Base-by-base conservation (phyloP, 495 filamentous ascomycete species). In the Penicillium malachiteum region DNA sequence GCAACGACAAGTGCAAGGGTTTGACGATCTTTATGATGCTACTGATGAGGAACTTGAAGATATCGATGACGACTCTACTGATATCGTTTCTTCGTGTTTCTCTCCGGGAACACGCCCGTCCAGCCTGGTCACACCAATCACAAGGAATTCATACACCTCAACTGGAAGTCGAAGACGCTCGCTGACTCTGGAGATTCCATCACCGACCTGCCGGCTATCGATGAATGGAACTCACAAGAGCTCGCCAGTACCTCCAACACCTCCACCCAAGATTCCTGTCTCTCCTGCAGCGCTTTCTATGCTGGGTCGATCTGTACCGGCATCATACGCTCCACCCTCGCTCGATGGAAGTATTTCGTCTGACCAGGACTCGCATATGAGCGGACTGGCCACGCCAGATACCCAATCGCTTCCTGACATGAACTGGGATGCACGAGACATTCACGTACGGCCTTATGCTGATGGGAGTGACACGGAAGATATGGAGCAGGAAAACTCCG, bases 321-420 rank as follows among this genome's bases (percentile, higher is more conserved):
- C 83, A 14, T 76, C 82, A n/a, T 90, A 88, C 61, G 86, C 90
- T 0, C 84, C 91, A 7, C 92, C 92, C 7, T 96, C 92, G 9
- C 81, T 97, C 3, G 90, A 96, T 78, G 92, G 91, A 8, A 95
- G 90, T 71, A 57, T 92, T 39, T 87, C 85, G 14, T 95, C 91
- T 7, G 91, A 96, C 59, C 90, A 95, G 62, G 79, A 92, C 70
- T 89, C 89, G 7, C 76, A 78, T 48, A 77, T 90, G 52, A 93
- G 87, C 62, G 88, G 87, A 17, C 89, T 92, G 5, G 82, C 86
- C 5, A 97, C 92, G 7, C 92, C 92, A 16, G 80, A 91, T 45
- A 74, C 89, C 34, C 82, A 83, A 30, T 78, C 79, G 32, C 67
- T 80, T 44, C 80, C 81, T 5, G 78, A 77, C 52, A 75, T 65